Percentiles rank a stretch among this genome's conserved stretches.
Conservation (phyloP, 1,139 yeast species). For the Nakaseomyces glabratus region DNA sequence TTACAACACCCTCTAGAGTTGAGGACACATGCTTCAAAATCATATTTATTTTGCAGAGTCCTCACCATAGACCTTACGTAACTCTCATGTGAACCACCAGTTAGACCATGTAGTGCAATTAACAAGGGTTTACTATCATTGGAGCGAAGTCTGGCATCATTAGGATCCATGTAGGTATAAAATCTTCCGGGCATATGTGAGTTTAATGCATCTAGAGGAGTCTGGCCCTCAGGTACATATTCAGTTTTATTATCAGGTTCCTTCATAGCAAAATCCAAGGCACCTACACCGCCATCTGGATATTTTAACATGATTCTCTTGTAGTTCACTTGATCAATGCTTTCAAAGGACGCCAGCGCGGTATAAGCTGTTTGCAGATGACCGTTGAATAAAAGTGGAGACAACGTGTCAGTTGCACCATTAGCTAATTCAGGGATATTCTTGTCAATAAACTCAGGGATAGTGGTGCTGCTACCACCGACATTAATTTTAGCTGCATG, state of each 20-base stretch:
- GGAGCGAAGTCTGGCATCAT: constrained; percentile 31
- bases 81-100: constrained; percentile 56
- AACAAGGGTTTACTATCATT: constrained; percentile 43
- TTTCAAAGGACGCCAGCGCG: constrained; percentile 32
- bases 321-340: constrained; percentile 39
- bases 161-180: constrained; percentile 19
- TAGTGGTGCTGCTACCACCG: constrained; percentile 5
- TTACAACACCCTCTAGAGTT: constrained; percentile 56
- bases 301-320: constrained; percentile 45
- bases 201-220: constrained; percentile 9
- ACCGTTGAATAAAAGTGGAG: constrained; percentile 57
- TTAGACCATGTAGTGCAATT: constrained; percentile 49
- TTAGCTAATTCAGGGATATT: constrained; percentile 37
- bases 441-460: constrained; percentile 27
- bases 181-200: constrained; percentile 13
- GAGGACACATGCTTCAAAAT: constrained; percentile 46
- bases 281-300: constrained; percentile 47
- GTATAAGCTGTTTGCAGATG: constrained; percentile 60
- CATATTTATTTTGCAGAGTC: constrained; percentile 32
- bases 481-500: constrained; percentile 9
- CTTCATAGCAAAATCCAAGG: constrained; percentile 48
- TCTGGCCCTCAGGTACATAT: constrained; percentile 20
- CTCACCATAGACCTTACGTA: constrained; percentile 41
- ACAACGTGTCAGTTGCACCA: constrained; percentile 39
- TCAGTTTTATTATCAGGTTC: constrained; percentile 31